A percentile compares a stretch with the other conserved stretches of the same genome.
Conservation (phyloP, 2,329 filamentous ascomycete species). For the Seiridium unicorne region DNA sequence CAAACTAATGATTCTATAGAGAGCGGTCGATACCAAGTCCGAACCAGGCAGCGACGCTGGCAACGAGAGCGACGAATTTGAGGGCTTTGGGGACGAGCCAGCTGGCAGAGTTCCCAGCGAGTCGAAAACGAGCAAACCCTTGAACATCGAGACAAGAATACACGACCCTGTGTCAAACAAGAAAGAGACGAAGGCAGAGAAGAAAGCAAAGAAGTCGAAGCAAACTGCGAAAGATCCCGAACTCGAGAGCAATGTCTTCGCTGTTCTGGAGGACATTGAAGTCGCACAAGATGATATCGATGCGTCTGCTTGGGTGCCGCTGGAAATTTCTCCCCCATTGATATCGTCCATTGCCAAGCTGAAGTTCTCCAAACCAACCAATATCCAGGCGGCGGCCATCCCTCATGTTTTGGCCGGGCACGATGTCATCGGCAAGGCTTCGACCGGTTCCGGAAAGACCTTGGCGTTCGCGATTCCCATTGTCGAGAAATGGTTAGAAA, state of each 20-base stretch:
- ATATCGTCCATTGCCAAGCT: conserved; percentile 75
- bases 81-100: conserved; percentile 60
- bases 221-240: conserved; percentile 35
- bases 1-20: conserved; percentile 18
- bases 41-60: conserved; percentile 24
- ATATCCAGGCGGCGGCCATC: conserved; percentile 78
- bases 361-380: conserved; percentile 76
- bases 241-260: conserved; percentile 50
- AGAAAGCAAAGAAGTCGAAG: conserved; percentile 29
- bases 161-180: conserved; percentile 26
- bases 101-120: conserved; percentile 18
- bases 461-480: conserved; percentile 94
- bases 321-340: conserved; percentile 71
- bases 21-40: conserved; percentile 17
- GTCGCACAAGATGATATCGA: conserved; percentile 62
- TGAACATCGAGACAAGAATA: conserved; percentile 18
- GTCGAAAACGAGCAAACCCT: conserved; percentile 23
- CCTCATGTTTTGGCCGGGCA: conserved; percentile 79
- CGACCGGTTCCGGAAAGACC: conserved; percentile 95
- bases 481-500: conserved; percentile 72
- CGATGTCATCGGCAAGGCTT: conserved; percentile 93
- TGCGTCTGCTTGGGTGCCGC: conserved; percentile 73
- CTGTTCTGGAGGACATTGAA: conserved; percentile 52
- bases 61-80: conserved; percentile 63
- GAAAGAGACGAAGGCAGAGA: conserved; percentile 23